Conservation (phyloP, 495 filamentous ascomycete genomes). For the Xylaria palmicola region DNA sequence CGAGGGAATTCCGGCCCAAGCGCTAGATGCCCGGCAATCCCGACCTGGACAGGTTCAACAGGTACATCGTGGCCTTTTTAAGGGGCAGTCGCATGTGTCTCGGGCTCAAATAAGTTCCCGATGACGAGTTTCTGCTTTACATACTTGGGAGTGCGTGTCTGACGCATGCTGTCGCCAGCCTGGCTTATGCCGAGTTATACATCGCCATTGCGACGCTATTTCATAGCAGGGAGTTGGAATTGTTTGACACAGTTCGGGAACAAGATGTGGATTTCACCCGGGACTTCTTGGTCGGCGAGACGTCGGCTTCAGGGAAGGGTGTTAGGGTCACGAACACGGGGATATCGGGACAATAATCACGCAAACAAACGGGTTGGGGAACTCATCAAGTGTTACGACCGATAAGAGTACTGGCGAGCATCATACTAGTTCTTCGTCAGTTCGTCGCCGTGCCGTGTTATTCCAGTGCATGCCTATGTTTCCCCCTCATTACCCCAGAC, state of each 20-base stretch:
- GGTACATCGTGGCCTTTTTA: slow-evolving; percentile 8
- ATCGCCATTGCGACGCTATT: slow-evolving; percentile 5
- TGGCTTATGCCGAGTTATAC: slow-evolving; percentile 9
- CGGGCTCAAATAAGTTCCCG: slow-evolving; percentile 13
- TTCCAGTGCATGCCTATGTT: no score
- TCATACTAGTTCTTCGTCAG: no score
- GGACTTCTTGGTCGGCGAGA: slow-evolving; percentile 11
- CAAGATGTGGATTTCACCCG: slow-evolving; percentile 10
- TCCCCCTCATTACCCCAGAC: no score
- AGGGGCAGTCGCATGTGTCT: slow-evolving; percentile 14
- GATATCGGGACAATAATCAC: not conserved
- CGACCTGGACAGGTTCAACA: slow-evolving; percentile 7
- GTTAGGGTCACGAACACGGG: not conserved
- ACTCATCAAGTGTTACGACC: not conserved
- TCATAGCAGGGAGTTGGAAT: not conserved
- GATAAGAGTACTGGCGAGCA: no score
- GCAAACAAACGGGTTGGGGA: not conserved
- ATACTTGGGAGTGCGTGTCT: not conserved
- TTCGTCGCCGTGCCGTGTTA: no score
- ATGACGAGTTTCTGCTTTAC: not conserved
- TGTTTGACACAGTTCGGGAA: slow-evolving; percentile 9
- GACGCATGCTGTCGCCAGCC: not conserved
- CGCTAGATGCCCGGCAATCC: slow-evolving; percentile 13
- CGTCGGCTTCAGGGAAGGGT: not conserved
- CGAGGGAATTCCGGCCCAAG: slow-evolving; percentile 8